Evolutionary conservation across 352 stramenopile species (phyloP).

Genomic region (Phytophthora idaei): DNA sequence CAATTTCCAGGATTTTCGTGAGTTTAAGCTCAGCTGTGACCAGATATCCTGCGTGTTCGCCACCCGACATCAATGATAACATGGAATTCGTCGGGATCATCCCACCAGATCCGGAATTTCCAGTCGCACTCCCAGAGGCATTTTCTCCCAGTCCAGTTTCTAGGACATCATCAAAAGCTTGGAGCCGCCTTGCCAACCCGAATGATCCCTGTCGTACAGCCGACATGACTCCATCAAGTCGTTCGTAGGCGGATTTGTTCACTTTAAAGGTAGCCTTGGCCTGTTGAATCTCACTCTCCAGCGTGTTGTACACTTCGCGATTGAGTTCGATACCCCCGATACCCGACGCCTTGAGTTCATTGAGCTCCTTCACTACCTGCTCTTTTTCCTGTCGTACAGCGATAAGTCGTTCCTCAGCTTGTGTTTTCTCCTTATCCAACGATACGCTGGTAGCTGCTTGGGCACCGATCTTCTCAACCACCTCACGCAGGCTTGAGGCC

Average conservation of each 20-base stretch:
- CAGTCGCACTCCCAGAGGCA: neutral
- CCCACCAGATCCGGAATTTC: conserved; percentile 4
- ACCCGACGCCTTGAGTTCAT: conserved; percentile 82
- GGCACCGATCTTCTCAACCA: conserved; percentile 75
- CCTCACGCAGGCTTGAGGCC: conserved; percentile 52
- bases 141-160: conserved; percentile 36
- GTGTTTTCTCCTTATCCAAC: conserved; percentile 77
- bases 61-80: conserved; percentile 38
- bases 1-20: conserved; percentile 75
- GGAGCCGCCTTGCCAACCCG: conserved; percentile 63
- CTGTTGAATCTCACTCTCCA: conserved; percentile 79
- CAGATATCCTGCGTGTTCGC: conserved; percentile 64
- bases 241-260: conserved; percentile 79
- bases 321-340: conserved; percentile 81
- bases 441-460: conserved; percentile 62
- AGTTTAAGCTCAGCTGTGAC: conserved; percentile 75
- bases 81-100: conserved; percentile 35
- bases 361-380: conserved; percentile 56
- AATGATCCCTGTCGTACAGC: conserved; percentile 78
- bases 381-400: conserved; percentile 70
- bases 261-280: conserved; percentile 74
- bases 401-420: conserved; percentile 61
- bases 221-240: conserved; percentile 76
- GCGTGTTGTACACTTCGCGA: conserved; percentile 80
- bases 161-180: conserved; percentile 75